These are phyloP conservation scores for Ophiocordyceps polyrhachis-furcata DNA, from an alignment of 2,329 filamentous ascomycete genomes.

Conservation along the genomic window DNA sequence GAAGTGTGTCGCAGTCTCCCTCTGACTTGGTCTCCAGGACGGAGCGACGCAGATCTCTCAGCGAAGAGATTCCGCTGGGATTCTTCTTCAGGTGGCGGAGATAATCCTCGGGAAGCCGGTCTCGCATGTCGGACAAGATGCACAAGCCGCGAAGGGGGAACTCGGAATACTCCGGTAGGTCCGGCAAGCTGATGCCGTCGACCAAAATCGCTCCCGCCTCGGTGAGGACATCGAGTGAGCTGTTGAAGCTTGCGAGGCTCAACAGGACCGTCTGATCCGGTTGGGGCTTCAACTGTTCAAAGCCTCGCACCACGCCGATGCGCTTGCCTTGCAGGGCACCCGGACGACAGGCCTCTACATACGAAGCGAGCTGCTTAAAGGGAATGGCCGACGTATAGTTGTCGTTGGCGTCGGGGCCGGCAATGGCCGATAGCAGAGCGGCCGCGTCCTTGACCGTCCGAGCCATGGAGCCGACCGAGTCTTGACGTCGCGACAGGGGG, in stretches of 20 bases:
- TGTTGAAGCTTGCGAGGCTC: constrained; percentile 22
- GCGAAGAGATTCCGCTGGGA: not conserved
- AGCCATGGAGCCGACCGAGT: constrained; percentile 44
- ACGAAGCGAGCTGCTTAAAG: constrained; percentile 42
- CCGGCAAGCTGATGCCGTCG: constrained; percentile 13
- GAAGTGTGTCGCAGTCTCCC: constrained; percentile 31
- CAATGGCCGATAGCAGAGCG: constrained; percentile 40
- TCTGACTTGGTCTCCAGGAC: constrained; percentile 16
- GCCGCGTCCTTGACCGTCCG: constrained; percentile 45
- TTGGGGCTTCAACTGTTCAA: constrained; percentile 11
- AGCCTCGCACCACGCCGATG: constrained; percentile 46
- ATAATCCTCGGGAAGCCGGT: constrained; percentile 2
- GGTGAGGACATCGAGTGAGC: constrained; percentile 30
- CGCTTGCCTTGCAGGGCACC: constrained; percentile 34
- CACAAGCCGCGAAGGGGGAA: not conserved
- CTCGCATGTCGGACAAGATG: constrained; percentile 31
- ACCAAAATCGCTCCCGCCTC: constrained; percentile 39
- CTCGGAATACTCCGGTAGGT: not conserved
- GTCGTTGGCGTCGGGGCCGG: constrained; percentile 38
- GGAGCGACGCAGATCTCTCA: not conserved
- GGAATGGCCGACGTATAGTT: constrained; percentile 43
- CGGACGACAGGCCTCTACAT: constrained; percentile 36
- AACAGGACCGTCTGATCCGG: not conserved
- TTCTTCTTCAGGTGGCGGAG: not conserved
- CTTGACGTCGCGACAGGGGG: constrained; percentile 43